Conservation (phyloP, 2,329 filamentous ascomycete species). For the Talaromyces sp. region DNA sequence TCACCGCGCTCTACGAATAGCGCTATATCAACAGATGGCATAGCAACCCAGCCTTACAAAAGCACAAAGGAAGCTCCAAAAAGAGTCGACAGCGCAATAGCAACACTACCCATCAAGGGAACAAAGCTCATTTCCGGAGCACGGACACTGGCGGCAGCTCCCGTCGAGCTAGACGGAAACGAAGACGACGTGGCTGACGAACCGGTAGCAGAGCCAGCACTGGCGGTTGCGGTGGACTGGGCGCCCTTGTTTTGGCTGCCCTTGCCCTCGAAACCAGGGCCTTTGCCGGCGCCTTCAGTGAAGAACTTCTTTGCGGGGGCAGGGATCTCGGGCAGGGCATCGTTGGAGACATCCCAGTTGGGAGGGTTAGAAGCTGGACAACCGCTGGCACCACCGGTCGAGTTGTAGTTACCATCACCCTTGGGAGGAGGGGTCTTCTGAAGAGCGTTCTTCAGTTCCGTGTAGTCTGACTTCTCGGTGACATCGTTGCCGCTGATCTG, state of each 20-base stretch:
- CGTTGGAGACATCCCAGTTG: slow-evolving; percentile 52
- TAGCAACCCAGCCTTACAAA: slow-evolving; percentile 17
- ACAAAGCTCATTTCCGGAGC: slow-evolving; percentile 43
- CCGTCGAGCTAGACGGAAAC: slow-evolving; percentile 24
- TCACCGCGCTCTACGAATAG: background rate
- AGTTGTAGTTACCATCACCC: slow-evolving; percentile 56
- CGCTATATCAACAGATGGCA: background rate
- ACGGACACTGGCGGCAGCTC: slow-evolving; percentile 40
- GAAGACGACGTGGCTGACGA: slow-evolving; percentile 17
- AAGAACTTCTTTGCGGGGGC: slow-evolving; percentile 51
- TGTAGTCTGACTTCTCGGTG: slow-evolving; percentile 58
- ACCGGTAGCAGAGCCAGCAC: slow-evolving; percentile 38
- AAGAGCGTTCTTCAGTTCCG: slow-evolving; percentile 48
- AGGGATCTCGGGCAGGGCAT: slow-evolving; percentile 53
- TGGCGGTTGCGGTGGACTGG: slow-evolving; percentile 42
- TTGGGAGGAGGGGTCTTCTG: slow-evolving; percentile 44
- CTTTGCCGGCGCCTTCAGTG: slow-evolving; percentile 52
- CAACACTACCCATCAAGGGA: slow-evolving; percentile 46
- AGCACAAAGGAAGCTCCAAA: slow-evolving; percentile 44
- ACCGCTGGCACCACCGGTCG: slow-evolving; percentile 44
- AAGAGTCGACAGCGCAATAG: slow-evolving; percentile 48
- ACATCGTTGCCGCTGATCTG: slow-evolving; percentile 53
- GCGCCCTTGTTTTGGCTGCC: slow-evolving; percentile 54
- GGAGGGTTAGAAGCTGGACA: slow-evolving; percentile 49
- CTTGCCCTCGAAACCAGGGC: slow-evolving; percentile 49